Base-by-base conservation (phyloP, 2,329 filamentous ascomycete genomes). In the Aspergillus sp. region DNA sequence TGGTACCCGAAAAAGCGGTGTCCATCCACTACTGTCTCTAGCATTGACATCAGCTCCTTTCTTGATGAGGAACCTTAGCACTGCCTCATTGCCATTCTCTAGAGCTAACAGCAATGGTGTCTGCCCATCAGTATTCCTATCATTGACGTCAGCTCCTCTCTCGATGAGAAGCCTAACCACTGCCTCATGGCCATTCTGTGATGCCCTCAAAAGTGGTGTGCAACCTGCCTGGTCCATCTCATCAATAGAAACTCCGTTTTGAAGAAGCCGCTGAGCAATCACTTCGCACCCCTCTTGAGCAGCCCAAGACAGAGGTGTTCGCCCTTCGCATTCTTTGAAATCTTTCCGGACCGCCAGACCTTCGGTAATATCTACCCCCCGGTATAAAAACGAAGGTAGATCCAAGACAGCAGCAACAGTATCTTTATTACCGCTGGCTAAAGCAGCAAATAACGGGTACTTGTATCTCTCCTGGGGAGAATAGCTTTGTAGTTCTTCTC, bases 391-490 rank as follows among this genome's bases (percentile, higher is more conserved):
- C 1, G 47, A 55, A 24, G 45, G 16, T 4, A 38, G 35, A 14
- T 45, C 26, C 33, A 60, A 32, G 16, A 58, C 9, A 41, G 55
- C 52, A 19, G 49, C 51, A 50, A 51, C 36, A 24, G 38, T 17
- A 2, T 45, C 51, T 36, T 50, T 53, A 14, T 49, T 22, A 6
- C 48, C 44, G 20, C 36, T 54, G 16, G 57, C 52, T 8, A 61
- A n/a, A 16, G 54, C 57, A n/a, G 59, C 60, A 51, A 61, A 62
- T 3, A 62, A 8, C 3, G 60, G 53, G 13, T 59, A 60, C 1
- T 26, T 24, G 16, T 60, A 56, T 43, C 49, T 50, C 22, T 56
- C 60, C 1, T 42, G 52, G 13, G 3, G 2, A 1, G 55, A 13
- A 44, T 58, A 42, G 38, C 54, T 22, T 8, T 50, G 14, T 0